Evolutionary conservation across 805 yeast genomes (phyloP).

Genomic region (Cyberlindnera amylophila): DNA sequence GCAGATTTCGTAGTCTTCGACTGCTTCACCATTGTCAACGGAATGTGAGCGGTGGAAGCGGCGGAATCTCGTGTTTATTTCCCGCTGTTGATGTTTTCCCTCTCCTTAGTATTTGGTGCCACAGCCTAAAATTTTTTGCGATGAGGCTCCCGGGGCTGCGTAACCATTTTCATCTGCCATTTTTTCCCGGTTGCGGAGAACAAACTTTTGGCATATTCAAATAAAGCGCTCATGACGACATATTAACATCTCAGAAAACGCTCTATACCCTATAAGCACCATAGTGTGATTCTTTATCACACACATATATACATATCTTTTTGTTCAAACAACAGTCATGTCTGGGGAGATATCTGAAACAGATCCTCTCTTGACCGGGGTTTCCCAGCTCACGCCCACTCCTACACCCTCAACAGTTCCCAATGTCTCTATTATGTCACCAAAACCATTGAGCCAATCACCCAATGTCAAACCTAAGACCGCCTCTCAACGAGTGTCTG

Average conservation of each 20-base stretch:
- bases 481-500: neutral
- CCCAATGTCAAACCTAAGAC: constrained; percentile 2
- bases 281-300: no score
- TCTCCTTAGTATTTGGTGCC: no score
- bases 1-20: constrained; percentile 47
- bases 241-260: no score
- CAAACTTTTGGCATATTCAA: constrained; percentile 1
- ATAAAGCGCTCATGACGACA: neutral
- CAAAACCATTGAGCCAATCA: neutral
- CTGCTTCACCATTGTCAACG: constrained; percentile 20
- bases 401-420: neutral
- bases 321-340: no score
- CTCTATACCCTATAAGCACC: no score
- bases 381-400: no score
- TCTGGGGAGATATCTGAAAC: no score
- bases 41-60: neutral
- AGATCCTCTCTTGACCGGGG: no score
- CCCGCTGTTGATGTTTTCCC: no score
- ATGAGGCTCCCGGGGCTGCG: neutral
- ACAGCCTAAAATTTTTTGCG: constrained; percentile 1
- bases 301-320: no score
- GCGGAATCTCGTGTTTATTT: no score
- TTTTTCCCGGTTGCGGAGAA: neutral
- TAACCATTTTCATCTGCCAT: neutral
- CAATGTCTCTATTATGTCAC: neutral